phyloP scores from a whole-genome alignment of 768 basidiomycete species.

The Cubamyces lactineus region DNA sequence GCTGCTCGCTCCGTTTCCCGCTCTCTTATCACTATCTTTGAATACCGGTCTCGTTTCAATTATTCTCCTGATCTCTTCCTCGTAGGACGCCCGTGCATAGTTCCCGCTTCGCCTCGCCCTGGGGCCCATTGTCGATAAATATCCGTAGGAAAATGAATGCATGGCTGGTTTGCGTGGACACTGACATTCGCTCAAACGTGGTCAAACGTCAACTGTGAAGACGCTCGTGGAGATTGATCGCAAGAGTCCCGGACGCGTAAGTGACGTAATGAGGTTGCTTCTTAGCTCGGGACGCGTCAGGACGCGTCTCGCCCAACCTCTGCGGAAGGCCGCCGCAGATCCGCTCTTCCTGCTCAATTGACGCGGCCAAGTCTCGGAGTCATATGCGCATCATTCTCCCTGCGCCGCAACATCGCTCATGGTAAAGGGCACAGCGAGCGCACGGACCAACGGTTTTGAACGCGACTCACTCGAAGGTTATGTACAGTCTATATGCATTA shows the following conservation, averaged over 20 bases:
- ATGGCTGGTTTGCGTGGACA: no score
- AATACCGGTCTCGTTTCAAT: no score
- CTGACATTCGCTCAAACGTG: no score
- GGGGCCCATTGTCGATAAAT: no score
- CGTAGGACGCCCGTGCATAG: no score
- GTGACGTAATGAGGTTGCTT: background rate
- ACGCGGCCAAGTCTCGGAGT: background rate
- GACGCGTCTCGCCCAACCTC: constrained; percentile 6
- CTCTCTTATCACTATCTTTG: no score
- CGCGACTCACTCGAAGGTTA: background rate
- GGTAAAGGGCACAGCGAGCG: background rate
- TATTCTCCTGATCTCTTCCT: no score
- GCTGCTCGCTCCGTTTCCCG: no score
- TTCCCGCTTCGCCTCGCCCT: no score
- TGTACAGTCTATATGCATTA: constrained; percentile 30
- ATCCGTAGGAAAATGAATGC: no score
- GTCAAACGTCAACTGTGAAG: no score
- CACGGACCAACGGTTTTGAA: background rate
- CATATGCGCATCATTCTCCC: background rate
- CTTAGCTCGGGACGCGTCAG: background rate
- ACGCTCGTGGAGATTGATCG: background rate
- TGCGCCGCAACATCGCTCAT: no score
- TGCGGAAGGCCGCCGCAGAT: constrained; percentile 1
- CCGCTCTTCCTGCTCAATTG: background rate
- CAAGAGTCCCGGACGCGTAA: background rate